Percentiles rank a stretch among this genome's conserved stretches.
Conservation (phyloP, 345 rosid genomes). For the Moricandia moricandioides region DNA sequence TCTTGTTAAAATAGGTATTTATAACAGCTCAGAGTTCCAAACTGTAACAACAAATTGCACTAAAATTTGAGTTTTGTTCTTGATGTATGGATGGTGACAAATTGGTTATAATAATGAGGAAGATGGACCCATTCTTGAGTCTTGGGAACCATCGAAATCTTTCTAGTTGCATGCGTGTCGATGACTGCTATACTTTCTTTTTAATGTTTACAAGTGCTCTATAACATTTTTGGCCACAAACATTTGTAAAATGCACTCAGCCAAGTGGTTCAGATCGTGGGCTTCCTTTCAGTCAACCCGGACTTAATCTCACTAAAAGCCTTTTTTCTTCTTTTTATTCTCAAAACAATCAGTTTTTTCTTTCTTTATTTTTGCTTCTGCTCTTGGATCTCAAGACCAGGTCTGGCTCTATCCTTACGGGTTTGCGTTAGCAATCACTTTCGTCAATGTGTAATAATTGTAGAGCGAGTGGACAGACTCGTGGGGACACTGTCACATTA, state of each 20-base stretch:
- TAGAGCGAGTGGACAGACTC: neutral
- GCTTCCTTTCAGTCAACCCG: too few species aligned
- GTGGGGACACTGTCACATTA: neutral
- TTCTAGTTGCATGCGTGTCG: constrained; percentile 28
- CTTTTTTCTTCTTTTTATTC: too few species aligned
- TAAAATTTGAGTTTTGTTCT: neutral
- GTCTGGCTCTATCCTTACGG: neutral
- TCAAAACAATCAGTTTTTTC: too few species aligned
- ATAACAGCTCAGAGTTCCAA: neutral
- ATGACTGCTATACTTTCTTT: constrained; percentile 4
- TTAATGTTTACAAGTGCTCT: constrained; percentile 24
- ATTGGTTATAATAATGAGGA: neutral
- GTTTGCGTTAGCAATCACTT: neutral
- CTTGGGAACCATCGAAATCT: constrained; percentile 20
- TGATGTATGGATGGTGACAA: neutral
- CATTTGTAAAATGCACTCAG: too few species aligned
- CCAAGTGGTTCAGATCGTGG: too few species aligned
- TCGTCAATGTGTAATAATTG: constrained; percentile 1
- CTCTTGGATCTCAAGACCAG: too few species aligned
- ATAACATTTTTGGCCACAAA: too few species aligned
- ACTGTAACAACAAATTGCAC: neutral
- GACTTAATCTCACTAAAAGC: too few species aligned
- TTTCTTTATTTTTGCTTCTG: too few species aligned
- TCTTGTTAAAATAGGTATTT: neutral
- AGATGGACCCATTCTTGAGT: constrained; percentile 27